phyloP scores from a whole-genome alignment of 176 grass and related monocot genomes.

The Triticum timopheevii region DNA sequence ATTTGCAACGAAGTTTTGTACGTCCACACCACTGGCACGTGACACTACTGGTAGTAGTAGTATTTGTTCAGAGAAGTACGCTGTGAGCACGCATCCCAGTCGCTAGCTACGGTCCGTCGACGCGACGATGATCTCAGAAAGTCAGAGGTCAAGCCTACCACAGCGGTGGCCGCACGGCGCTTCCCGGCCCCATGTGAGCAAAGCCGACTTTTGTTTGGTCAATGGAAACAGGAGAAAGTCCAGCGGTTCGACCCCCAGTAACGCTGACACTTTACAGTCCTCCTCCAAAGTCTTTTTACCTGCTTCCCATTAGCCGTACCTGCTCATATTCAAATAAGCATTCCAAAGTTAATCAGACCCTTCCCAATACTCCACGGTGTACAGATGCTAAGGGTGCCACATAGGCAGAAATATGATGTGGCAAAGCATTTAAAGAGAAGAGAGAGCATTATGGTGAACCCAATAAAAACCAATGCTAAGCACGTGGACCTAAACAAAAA shows the following conservation, averaged over 20 bases:
- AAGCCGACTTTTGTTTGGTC: constrained; percentile 20
- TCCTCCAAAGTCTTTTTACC: neutral
- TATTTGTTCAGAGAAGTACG: neutral
- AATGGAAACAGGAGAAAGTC: neutral
- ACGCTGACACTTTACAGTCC: neutral
- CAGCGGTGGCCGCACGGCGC: neutral
- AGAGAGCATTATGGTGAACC: too few species aligned
- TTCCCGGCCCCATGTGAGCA: neutral
- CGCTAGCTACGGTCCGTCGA: neutral
- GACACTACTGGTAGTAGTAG: neutral
- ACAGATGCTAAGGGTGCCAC: too few species aligned
- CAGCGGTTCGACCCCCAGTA: neutral
- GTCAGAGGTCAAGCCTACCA: constrained; percentile 3
- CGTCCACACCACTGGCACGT: too few species aligned
- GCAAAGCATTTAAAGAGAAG: too few species aligned
- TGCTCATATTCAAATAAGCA: neutral
- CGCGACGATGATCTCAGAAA: neutral
- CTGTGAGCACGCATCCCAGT: neutral
- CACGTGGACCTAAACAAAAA: too few species aligned
- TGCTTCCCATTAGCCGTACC: neutral
- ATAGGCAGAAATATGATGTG: too few species aligned
- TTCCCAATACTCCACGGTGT: too few species aligned
- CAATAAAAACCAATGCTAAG: too few species aligned
- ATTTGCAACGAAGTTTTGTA: neutral
- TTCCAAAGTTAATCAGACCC: neutral